phyloP scores from a whole-genome alignment of 2,329 filamentous ascomycete genomes.

The Ophiostoma pallidulum region DNA sequence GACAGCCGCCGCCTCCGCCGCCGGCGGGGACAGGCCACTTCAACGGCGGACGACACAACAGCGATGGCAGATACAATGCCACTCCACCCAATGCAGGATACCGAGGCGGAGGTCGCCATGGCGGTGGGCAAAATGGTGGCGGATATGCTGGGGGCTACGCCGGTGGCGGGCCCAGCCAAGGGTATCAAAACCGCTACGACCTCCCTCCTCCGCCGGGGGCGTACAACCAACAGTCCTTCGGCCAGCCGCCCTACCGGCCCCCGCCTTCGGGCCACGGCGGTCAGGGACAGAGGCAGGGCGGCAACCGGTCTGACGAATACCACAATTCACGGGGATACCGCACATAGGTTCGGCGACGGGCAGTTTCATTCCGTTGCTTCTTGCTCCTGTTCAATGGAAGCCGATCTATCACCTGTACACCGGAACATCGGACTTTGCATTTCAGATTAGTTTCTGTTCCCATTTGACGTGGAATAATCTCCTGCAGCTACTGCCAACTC shows the following conservation, averaged over 20 bases:
- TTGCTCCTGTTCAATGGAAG: neutral
- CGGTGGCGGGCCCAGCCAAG: conserved; percentile 1
- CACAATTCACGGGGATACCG: conserved; percentile 16
- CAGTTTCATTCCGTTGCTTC: neutral
- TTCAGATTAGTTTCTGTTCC: neutral
- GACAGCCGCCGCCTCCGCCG: conserved; percentile 38
- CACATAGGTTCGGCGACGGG: neutral
- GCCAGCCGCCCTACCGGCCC: conserved; percentile 11
- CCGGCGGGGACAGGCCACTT: conserved; percentile 23
- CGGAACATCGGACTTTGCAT: neutral
- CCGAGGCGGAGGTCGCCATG: too few species aligned
- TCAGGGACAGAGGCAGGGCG: conserved; percentile 13
- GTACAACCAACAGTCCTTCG: neutral
- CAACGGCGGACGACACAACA: conserved; percentile 14
- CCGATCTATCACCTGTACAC: too few species aligned
- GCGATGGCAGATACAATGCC: too few species aligned
- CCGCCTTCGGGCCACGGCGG: conserved; percentile 16
- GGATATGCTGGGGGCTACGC: conserved; percentile 3
- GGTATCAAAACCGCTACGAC: conserved; percentile 9
- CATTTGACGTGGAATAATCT: neutral
- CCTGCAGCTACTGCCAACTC: neutral
- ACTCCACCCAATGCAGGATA: too few species aligned
- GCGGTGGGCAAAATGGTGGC: conserved; percentile 6
- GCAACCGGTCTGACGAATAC: conserved; percentile 8
- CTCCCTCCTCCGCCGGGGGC: conserved; percentile 8